Percentiles rank a stretch among this genome's conserved stretches.
phyloP scores from a whole-genome alignment of 2,329 filamentous ascomycete species.

The Talaromyces sp. region DNA sequence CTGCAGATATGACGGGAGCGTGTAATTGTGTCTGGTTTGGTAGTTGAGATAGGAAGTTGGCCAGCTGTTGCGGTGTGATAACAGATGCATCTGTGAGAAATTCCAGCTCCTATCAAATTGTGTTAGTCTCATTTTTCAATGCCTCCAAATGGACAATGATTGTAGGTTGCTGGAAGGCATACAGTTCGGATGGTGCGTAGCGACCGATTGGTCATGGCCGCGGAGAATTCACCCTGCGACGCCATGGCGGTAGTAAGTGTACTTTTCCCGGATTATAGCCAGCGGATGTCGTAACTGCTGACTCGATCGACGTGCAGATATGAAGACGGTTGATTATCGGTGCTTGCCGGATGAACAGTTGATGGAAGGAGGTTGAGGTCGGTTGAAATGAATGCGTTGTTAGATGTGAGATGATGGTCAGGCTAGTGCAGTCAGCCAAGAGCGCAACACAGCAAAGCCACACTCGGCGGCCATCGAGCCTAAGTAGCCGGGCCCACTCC shows the following conservation, averaged over 20 bases:
- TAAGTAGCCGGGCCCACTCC: neutral
- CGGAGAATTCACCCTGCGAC: constrained; percentile 36
- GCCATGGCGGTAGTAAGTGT: constrained; percentile 31
- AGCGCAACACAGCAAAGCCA: constrained; percentile 14
- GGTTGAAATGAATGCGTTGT: constrained; percentile 1
- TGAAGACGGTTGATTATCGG: neutral
- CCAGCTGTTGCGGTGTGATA: constrained; percentile 72
- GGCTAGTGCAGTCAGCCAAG: neutral
- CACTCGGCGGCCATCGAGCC: constrained; percentile 8
- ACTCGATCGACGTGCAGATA: neutral
- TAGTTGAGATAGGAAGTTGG: constrained; percentile 70
- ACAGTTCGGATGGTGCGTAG: constrained; percentile 85
- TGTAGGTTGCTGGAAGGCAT: constrained; percentile 34
- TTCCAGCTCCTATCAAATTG: constrained; percentile 72
- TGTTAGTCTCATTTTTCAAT: neutral
- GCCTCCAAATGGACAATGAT: neutral
- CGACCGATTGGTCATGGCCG: constrained; percentile 74
- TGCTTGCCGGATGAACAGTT: neutral
- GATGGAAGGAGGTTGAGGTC: constrained; percentile 10
- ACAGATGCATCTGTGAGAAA: constrained; percentile 79
- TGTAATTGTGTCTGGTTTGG: constrained; percentile 50
- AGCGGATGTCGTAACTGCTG: neutral
- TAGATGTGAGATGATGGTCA: neutral
- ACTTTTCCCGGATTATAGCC: neutral
- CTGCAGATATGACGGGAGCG: constrained; percentile 29